Base-by-base conservation (phyloP, 352 stramenopile species). In the Pythium dissotocum region DNA sequence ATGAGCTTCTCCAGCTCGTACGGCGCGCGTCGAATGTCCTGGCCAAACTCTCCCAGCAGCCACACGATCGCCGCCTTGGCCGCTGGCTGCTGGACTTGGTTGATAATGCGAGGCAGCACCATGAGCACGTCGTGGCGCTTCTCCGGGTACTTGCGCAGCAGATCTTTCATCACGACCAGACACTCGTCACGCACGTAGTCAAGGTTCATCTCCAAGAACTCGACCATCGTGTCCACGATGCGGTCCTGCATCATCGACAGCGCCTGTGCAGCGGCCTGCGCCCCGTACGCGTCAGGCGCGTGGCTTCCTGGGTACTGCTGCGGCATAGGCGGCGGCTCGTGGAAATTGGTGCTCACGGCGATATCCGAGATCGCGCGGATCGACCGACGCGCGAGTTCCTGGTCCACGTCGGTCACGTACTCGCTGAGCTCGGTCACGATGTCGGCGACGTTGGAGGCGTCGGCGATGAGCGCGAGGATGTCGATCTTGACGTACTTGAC, bases 401-500 rank as follows among this genome's bases (percentile, higher is more conserved):
- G 81, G 80, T 99, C 95, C 28, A 97, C 87, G 72, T 98, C 96
- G 48, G 88, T 92, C 7, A 99, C 97, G 76, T 99, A 99, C 78
- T 99, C 98, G 53, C 83, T 96, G 18, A 99, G 80, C 82, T 99
- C 98, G 21, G 85, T 90, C 16, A 99, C 87, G 79, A 99, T 98
- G 55, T 99, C 96, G 9, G 88, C 89, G 6, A 98, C 95, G 64
- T 97, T 99, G 21, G 93, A 79, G 2, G 85, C 85, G 75, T 98
- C 98, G 3, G 97, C 96, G 26, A 99, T 84, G 36, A 94, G 83
- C n/a, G 97, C 89, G 26, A 99, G 76, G 51, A 99, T 91, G 60
- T 97, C 79, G 48, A 99, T 91, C 83, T 99, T 99, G 55, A 98
- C 85, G 74, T 98, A 98, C 77, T 99, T 99, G 65, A 99, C 96